Evolutionary conservation across 2,329 filamentous ascomycete genomes (phyloP).

Genomic region (Colletotrichum liaoningense): DNA sequence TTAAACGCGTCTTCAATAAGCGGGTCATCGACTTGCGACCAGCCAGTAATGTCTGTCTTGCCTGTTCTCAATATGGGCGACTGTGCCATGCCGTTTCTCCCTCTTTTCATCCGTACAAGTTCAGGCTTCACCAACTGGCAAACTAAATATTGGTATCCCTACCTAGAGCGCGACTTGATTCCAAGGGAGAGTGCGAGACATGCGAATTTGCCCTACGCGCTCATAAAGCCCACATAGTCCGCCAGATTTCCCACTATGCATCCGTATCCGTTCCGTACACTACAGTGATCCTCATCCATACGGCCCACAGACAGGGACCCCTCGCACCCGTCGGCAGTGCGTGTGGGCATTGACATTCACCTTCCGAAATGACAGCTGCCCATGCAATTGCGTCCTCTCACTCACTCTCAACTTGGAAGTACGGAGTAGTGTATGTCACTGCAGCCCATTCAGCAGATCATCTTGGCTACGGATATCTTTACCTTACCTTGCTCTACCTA

Average conservation of each 20-base stretch:
- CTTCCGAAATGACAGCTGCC: conserved; percentile 3
- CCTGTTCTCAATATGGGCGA: background rate
- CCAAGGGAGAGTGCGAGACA: background rate
- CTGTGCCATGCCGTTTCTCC: background rate
- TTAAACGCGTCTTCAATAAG: conserved; percentile 17
- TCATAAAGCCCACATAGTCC: background rate
- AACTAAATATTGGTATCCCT: background rate
- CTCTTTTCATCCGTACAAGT: too few species aligned
- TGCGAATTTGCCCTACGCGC: background rate
- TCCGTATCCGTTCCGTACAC: background rate
- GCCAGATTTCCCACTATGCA: too few species aligned
- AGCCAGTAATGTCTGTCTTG: background rate
- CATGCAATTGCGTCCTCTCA: background rate
- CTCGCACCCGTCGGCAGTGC: conserved; percentile 2
- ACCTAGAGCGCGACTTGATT: background rate
- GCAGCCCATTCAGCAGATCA: background rate
- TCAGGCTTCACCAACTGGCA: background rate
- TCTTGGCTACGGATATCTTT: background rate
- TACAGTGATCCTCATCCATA: background rate
- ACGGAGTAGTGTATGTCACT: background rate
- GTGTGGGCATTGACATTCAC: conserved; percentile 1
- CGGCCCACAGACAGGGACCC: too few species aligned
- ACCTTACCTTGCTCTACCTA: background rate
- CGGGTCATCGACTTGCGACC: background rate
- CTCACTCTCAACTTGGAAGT: background rate